Base-by-base conservation (phyloP, 2,329 filamentous ascomycete species). In the Aspergillus sclerotialis region DNA sequence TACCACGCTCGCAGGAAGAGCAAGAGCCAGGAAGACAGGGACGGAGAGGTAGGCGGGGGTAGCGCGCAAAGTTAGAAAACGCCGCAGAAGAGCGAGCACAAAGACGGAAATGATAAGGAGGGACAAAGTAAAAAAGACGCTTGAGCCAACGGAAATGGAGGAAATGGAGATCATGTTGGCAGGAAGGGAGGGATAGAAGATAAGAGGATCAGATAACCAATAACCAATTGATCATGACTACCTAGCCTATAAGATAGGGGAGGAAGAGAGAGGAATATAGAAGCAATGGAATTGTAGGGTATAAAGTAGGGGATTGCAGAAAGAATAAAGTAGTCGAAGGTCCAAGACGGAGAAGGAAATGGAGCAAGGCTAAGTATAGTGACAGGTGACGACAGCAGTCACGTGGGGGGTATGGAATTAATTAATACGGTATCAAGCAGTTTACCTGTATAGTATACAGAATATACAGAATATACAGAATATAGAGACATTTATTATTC, bases 1-100 rank as follows among this genome's bases (percentile, higher is more conserved):
- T 15, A 96, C 78, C 53, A 94, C 90, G 60, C 84, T 89, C 30
- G 87, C 86, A 8, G 92, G 93, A 5, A 98, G 77, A 55, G 86
- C 89, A 48, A 98, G 75, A n/a, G 90, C 87, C 47, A 98, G 83
- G 67, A 98, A 98, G 42, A 98, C 87, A 23, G 92, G 90, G 2
- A 95, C 75, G 32, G 88, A 74, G 32, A 96, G 80, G 63, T 93
- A 95, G 39, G 82, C 85, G 1, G 92, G 90, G 1, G 92, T 96
- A 5, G 82, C 80, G 48, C 92, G 87, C 21, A 98, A 73, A 3
- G 90, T 90, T 7, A 98, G 76, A 64, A 89, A 98, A 67, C 87
- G 80, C 53, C 92, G 83, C 39, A 95, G 72, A 43, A 96, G 80
- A 14, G 95, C 71, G 28, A 98, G 75, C 39, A 92, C 87, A 40